Evolutionary conservation across 148 eudicot genomes (phyloP), one percentile per base, ranked within the genome.

Genomic region (Euryodendron excelsum): DNA sequence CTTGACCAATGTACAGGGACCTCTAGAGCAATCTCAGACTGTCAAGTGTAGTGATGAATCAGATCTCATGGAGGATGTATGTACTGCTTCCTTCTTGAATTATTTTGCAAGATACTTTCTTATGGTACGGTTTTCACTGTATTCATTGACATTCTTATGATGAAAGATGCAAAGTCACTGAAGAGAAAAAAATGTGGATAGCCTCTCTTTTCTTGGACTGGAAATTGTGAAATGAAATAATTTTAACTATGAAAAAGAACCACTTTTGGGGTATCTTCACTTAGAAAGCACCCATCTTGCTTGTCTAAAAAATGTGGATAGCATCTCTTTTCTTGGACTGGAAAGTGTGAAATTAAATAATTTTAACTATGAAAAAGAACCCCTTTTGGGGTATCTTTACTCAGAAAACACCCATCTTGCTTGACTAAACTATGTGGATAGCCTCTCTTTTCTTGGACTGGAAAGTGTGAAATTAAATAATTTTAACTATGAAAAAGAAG

Each of bases 11-110:
- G 70, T 23, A 21, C 25, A 68, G 30, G 81, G 81, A 55, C 81
- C 73, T 76, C 76, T 20, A 44, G 45, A 79, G 67, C 82, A 79
- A 36, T 62, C 70, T 75, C 84, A 56, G 41, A 60, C 74, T 55
- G 48, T 52, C 14, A 61, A 3, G 31, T 47, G 74, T 59, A 82
- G 37, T 69, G 80, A 74, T 36, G 81, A 80, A 72, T 55, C 71
- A 25, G 87, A 82, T 58, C 84, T 75, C 15, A 64, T 86, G 77
- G 81, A 77, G 37, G 90, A 88, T 82, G 90, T 88, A 84, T 65
- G 88, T 70, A 69, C 18, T 81, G 13, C 48, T 53, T 36, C 36
- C 5, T 70, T 61, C 48, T 39, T 53, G 13, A 31, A 23, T 48
- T 47, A 7, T 52, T 47, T 47, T 47, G 10, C 13, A 21, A 31